Evolutionary conservation across 2,329 filamentous ascomycete species (phyloP).

Genomic region (Fusarium sp.): DNA sequence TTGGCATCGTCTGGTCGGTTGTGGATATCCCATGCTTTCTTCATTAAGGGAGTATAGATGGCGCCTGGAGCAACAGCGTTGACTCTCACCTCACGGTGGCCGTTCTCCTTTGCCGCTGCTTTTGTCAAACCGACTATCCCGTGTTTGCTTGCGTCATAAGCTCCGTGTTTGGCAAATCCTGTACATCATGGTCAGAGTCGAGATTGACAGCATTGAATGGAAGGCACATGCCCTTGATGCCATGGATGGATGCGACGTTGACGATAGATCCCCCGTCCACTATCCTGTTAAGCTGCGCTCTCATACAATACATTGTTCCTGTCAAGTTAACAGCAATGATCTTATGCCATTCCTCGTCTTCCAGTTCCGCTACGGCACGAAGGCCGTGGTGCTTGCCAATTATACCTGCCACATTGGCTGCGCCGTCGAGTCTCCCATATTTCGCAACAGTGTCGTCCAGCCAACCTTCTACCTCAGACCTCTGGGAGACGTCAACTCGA

Average conservation of each 20-base stretch:
- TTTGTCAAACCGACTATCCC: conserved; percentile 54
- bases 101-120: conserved; percentile 55
- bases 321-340: conserved; percentile 63
- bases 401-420: conserved; percentile 67
- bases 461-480: conserved; percentile 63
- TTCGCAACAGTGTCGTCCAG: conserved; percentile 59
- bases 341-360: conserved; percentile 62
- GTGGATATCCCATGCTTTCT: conserved; percentile 55
- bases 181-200: conserved; percentile 34
- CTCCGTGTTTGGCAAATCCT: conserved; percentile 52
- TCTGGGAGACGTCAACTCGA: conserved; percentile 62
- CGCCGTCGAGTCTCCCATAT: conserved; percentile 65
- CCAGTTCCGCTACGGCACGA: conserved; percentile 56
- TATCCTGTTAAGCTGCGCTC: conserved; percentile 57
- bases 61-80: conserved; percentile 63
- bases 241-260: conserved; percentile 63
- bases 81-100: conserved; percentile 57
- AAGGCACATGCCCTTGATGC: conserved; percentile 56
- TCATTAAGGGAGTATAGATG: conserved; percentile 63
- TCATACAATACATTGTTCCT: conserved; percentile 64
- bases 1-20: conserved; percentile 52
- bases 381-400: conserved; percentile 59
- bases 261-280: conserved; percentile 66
- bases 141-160: conserved; percentile 57
- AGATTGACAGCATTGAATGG: background rate